A percentile compares a stretch with the other conserved stretches of the same genome.
These are phyloP conservation scores for Tuber aestivum DNA, from an alignment of 495 filamentous ascomycete genomes.

Conservation along the genomic window DNA sequence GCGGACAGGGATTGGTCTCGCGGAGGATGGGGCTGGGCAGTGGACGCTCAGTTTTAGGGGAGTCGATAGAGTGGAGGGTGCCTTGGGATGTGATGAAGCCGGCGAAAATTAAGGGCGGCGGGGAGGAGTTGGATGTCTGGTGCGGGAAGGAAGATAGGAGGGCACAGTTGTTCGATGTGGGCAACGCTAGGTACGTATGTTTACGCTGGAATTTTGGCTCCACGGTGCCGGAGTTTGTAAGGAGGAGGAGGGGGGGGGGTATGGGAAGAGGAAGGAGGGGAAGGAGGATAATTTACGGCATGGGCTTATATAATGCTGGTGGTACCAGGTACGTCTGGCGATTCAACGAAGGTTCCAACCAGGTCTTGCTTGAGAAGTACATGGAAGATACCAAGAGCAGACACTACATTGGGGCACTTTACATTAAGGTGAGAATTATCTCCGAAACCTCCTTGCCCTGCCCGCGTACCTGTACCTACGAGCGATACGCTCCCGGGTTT, in stretches of 20 bases:
- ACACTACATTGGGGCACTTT: conserved; percentile 31
- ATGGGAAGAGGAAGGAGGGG: conserved; percentile 5
- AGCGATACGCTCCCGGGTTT: background rate
- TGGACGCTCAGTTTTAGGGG: background rate
- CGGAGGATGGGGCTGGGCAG: background rate
- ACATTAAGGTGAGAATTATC: conserved; percentile 32
- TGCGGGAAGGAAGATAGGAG: conserved; percentile 27
- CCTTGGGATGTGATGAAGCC: conserved; percentile 33
- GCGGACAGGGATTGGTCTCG: background rate
- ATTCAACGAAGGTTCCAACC: conserved; percentile 6
- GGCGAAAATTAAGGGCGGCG: conserved; percentile 8
- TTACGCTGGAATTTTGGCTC: background rate
- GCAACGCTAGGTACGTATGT: conserved; percentile 20
- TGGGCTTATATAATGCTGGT: conserved; percentile 4
- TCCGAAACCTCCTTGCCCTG: background rate
- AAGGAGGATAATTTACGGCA: background rate
- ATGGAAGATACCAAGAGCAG: conserved; percentile 12
- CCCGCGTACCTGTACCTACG: background rate
- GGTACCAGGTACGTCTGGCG: conserved; percentile 15
- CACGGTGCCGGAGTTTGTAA: conserved; percentile 11
- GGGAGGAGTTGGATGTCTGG: conserved; percentile 21
- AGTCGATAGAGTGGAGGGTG: conserved; percentile 21
- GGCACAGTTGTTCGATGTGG: conserved; percentile 25
- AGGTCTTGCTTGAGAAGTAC: conserved; percentile 18
- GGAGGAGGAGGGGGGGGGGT: conserved; percentile 20